phyloP scores from a whole-genome alignment of 257 asterid species.

The Solanum chiquidenum region DNA sequence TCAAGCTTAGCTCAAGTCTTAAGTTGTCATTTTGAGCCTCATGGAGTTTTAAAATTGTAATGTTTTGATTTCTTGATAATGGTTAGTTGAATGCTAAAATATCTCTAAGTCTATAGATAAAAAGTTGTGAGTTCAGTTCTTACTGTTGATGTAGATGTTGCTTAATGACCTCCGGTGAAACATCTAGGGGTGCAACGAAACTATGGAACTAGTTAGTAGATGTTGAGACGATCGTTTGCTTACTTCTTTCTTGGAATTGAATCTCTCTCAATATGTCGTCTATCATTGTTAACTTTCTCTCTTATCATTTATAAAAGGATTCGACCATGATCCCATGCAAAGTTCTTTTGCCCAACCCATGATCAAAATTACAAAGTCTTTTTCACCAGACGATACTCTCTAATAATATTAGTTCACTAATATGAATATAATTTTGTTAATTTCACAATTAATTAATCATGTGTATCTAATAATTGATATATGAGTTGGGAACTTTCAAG shows the following conservation, averaged over 20 bases:
- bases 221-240: not conserved
- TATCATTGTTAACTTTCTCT: not conserved
- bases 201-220: not conserved
- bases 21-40: not conserved
- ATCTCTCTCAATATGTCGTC: not conserved
- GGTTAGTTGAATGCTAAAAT: not conserved
- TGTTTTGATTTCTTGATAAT: not conserved
- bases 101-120: not conserved
- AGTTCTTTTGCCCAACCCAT: not conserved
- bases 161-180: not conserved
- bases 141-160: not conserved
- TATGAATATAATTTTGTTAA: not conserved
- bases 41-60: not conserved
- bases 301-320: not conserved
- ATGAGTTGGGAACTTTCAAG: not conserved
- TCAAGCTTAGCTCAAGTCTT: not conserved
- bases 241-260: not conserved
- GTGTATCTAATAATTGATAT: not conserved
- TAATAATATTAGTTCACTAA: not conserved
- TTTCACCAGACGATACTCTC: not conserved
- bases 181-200: not conserved
- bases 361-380: not conserved
- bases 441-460: not conserved
- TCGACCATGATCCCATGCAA: not conserved
- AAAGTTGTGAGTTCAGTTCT: not conserved